A percentile compares a stretch with the other conserved stretches of the same genome.
Conservation (phyloP, 1,139 yeast species). For the Arxiozyma heterogenica region DNA sequence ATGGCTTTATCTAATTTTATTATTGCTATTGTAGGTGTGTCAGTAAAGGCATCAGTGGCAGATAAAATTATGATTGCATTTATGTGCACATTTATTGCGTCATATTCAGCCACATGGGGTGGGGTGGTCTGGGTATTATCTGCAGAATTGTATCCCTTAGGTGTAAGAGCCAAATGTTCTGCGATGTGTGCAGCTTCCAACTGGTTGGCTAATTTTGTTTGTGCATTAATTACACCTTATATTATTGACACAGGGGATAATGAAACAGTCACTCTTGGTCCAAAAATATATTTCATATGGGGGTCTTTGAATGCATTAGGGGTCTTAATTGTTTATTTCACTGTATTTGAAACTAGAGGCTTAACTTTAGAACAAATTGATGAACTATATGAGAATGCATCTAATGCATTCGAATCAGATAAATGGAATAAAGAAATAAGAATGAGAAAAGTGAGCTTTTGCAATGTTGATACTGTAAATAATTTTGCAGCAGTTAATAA, state of each 20-base stretch:
- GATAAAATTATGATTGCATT: slow-evolving; percentile 74
- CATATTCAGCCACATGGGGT: slow-evolving; percentile 85
- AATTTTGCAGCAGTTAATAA: neutral
- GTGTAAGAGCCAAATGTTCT: slow-evolving; percentile 74
- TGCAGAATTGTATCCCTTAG: slow-evolving; percentile 72
- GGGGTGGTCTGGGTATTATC: slow-evolving; percentile 74
- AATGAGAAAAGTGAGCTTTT: slow-evolving; percentile 2
- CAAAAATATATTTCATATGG: slow-evolving; percentile 69
- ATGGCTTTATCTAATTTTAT: slow-evolving; percentile 57
- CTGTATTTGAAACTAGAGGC: slow-evolving; percentile 70
- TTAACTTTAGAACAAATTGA: slow-evolving; percentile 68
- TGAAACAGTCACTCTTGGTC: slow-evolving; percentile 51
- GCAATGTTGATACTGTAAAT: neutral
- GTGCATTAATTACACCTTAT: slow-evolving; percentile 70
- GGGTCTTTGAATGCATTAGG: slow-evolving; percentile 60
- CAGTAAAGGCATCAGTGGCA: slow-evolving; percentile 40
- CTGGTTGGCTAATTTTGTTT: slow-evolving; percentile 74
- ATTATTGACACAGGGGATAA: slow-evolving; percentile 54
- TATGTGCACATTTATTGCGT: slow-evolving; percentile 69
- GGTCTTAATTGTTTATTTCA: slow-evolving; percentile 47
- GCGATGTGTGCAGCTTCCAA: slow-evolving; percentile 70
- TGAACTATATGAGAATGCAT: slow-evolving; percentile 46
- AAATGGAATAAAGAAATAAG: slow-evolving; percentile 26
- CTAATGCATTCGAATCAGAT: slow-evolving; percentile 29
- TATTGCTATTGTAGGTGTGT: slow-evolving; percentile 59